Evolutionary conservation across 331 rosid species (phyloP), one percentile per base, ranked within the genome.

Genomic region (Quercus phellos): DNA sequence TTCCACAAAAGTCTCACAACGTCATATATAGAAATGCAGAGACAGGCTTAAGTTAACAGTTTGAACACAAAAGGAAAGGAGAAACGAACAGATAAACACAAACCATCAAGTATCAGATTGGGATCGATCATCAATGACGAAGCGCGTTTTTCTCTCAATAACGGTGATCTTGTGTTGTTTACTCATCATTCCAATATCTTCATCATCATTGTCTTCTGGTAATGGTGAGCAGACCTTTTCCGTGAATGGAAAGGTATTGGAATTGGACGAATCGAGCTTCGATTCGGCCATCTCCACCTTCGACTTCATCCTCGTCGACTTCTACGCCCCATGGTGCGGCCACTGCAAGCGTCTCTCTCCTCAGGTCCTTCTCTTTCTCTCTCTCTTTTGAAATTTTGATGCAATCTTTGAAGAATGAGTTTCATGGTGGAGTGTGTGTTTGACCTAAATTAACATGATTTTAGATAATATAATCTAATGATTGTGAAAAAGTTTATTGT

Each of bases 321-420:
- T 88, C 81, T 83, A 86, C 79, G 92, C 92, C 61, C 92, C 92
- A 1, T 88, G 90, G 92, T 88, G 92, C 59, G 88, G 88, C 73
- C 92, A 88, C 83, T 88, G 92, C 88, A 88, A 86, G 76, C 88
- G 92, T 59, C 92, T 88, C 74, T 77, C 88, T 74, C 92, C 88
- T 35, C 87, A 86, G 90, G 90, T 88, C 46, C 24, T 68, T 51
- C 85, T 21, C 67, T 70, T 43, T 50, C 29, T 3, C 34, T 24
- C 53, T 75, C 35, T 66, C 24, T 22, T 11, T 14, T 11, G 27
- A 6, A 12, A 22, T 46, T 6, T 7, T 64, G 14, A 64, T 61
- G 32, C 24, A 18, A 8, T 32, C 6, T 16, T 17, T 61, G 70
- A 26, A 3, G 27, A 38, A 8, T 38, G 46, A 38, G 46, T 27